A percentile compares a stretch with the other conserved stretches of the same genome.
Conservation (phyloP, 108 stramenopile species). For the Cylindrotheca closterium region DNA sequence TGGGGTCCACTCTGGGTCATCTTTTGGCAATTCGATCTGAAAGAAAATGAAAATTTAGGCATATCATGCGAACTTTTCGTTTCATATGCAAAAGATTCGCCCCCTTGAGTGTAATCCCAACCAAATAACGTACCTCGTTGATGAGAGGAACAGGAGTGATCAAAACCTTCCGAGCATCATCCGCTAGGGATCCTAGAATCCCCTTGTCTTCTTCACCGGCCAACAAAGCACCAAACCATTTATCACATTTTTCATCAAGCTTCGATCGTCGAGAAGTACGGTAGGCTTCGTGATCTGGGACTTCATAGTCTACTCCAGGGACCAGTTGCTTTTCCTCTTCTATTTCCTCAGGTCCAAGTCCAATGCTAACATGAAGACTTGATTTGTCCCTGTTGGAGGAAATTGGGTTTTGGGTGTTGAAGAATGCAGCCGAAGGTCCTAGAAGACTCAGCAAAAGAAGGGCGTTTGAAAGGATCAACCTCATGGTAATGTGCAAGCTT, state of each 20-base stretch:
- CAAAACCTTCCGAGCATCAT: conserved; percentile 31
- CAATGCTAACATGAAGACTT: conserved; percentile 44
- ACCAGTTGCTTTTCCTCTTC: conserved; percentile 32
- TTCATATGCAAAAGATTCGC: too few species aligned
- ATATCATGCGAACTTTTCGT: too few species aligned
- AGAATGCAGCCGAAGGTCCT: background rate
- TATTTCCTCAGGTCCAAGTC: conserved; percentile 45
- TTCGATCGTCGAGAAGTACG: conserved; percentile 61
- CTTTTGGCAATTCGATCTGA: conserved; percentile 28
- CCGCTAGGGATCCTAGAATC: conserved; percentile 33
- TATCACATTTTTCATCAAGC: conserved; percentile 67
- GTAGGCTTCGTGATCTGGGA: conserved; percentile 78
- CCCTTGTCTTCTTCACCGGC: conserved; percentile 21
- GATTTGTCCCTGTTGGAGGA: background rate
- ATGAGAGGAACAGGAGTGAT: conserved; percentile 45
- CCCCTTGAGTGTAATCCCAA: background rate
- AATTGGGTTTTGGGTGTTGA: background rate
- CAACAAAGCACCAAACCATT: conserved; percentile 66
- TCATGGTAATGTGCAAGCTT: conserved; percentile 1
- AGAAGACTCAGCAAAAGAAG: background rate
- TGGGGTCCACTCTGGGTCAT: conserved; percentile 82
- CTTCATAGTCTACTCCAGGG: conserved; percentile 48
- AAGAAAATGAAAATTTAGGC: conserved; percentile 6
- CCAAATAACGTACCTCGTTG: conserved; percentile 49
- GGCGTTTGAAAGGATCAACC: background rate